Evolutionary conservation across 805 yeast genomes (phyloP).

Genomic region (Cyberlindnera samutprakarnensis): DNA sequence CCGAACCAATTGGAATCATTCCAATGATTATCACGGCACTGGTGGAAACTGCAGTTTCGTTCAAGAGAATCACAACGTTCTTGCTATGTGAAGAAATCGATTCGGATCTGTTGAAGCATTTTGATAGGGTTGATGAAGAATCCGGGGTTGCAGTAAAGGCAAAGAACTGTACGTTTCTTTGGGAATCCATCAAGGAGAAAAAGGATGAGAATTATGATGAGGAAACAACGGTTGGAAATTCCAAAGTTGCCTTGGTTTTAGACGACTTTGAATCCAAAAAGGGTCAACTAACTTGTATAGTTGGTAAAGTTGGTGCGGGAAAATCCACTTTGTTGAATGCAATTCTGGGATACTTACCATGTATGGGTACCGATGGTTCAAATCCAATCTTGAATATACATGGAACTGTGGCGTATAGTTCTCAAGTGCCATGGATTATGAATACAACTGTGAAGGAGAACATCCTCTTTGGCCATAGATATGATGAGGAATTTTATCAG

Average conservation of each 20-base stretch:
- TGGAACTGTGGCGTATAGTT: slow-evolving; percentile 82
- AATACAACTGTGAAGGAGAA: slow-evolving; percentile 90
- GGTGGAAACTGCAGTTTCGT: slow-evolving; percentile 52
- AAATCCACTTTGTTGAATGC: slow-evolving; percentile 38
- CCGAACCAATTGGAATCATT: slow-evolving; percentile 50
- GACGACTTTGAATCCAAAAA: slow-evolving; percentile 39
- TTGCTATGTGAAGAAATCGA: slow-evolving; percentile 41
- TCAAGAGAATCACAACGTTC: slow-evolving; percentile 45
- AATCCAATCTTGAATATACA: slow-evolving; percentile 32
- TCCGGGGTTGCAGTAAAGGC: slow-evolving; percentile 31
- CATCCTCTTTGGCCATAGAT: slow-evolving; percentile 81
- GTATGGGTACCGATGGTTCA: slow-evolving; percentile 24
- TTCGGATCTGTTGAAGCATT: slow-evolving; percentile 24
- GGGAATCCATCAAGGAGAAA: slow-evolving; percentile 30
- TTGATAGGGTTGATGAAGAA: slow-evolving; percentile 15
- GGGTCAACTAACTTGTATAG: slow-evolving; percentile 50
- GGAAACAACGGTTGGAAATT: slow-evolving; percentile 37
- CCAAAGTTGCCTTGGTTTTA: slow-evolving; percentile 39
- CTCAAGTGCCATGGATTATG: slow-evolving; percentile 96
- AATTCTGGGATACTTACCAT: slow-evolving; percentile 43
- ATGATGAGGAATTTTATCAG: slow-evolving; percentile 74
- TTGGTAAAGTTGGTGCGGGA: slow-evolving; percentile 65
- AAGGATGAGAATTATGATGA: slow-evolving; percentile 28
- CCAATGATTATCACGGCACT: slow-evolving; percentile 51
- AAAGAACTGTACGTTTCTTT: slow-evolving; percentile 44